Conservation (phyloP, 139 green algal genomes). For the Volvox africanus region DNA sequence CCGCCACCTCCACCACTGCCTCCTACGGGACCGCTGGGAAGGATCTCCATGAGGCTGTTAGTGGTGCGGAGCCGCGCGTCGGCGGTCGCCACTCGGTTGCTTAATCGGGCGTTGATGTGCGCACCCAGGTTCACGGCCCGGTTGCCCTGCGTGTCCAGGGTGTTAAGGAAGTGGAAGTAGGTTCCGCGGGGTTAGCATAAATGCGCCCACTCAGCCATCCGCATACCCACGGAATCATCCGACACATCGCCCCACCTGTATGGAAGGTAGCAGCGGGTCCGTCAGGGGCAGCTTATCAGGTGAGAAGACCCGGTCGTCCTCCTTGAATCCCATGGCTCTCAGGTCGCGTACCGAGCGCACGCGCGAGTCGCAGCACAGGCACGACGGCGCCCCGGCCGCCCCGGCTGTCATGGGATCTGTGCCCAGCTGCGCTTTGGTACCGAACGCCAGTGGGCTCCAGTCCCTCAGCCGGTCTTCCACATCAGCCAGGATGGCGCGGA, state of each 20-base stretch:
- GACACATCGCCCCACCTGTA: constrained; percentile 16
- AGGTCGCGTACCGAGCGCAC: constrained; percentile 60
- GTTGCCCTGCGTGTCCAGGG: constrained; percentile 27
- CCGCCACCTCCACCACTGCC: neutral
- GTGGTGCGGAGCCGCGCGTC: neutral
- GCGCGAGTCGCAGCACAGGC: constrained; percentile 62
- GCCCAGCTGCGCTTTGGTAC: constrained; percentile 57
- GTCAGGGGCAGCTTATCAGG: constrained; percentile 52
- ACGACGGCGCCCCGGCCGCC: constrained; percentile 45
- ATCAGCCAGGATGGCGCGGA: constrained; percentile 61
- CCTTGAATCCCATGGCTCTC: constrained; percentile 54
- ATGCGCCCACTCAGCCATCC: too few relatives aligned
- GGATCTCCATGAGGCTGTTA: constrained; percentile 20
- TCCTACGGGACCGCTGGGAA: neutral
- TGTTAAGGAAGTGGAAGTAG: neutral
- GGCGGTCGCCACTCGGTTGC: neutral
- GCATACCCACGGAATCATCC: too few relatives aligned
- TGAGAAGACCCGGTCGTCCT: constrained; percentile 54
- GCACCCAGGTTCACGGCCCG: neutral
- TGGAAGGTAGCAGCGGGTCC: constrained; percentile 56
- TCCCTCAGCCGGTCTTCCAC: constrained; percentile 61
- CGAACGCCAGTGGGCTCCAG: constrained; percentile 53
- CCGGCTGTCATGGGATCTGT: constrained; percentile 18
- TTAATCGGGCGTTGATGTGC: constrained; percentile 8
- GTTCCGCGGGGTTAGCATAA: too few relatives aligned